phyloP scores from a whole-genome alignment of 352 stramenopile genomes.

The Pythium phragmiticola region DNA sequence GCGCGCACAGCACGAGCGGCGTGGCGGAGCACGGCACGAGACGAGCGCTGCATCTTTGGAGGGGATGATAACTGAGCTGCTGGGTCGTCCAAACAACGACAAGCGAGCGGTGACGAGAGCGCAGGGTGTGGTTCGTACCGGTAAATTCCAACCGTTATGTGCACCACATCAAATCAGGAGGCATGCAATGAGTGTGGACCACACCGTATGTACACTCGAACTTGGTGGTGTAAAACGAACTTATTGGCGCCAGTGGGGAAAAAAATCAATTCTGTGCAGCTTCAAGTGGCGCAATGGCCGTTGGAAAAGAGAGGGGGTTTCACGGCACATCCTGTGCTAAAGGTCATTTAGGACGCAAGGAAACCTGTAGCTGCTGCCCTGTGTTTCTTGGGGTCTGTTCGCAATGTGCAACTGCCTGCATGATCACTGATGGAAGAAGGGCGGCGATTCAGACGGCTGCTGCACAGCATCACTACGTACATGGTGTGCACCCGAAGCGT shows the following conservation, averaged over 20 bases:
- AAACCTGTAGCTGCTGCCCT: background rate
- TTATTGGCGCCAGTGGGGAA: no score
- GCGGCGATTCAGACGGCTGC: background rate
- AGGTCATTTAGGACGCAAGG: background rate
- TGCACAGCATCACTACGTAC: background rate
- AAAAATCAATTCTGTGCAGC: background rate
- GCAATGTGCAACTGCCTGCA: background rate
- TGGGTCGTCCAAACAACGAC: background rate
- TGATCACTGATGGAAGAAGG: background rate
- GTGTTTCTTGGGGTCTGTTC: background rate
- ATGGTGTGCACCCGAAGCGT: conserved; percentile 11
- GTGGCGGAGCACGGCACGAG: conserved; percentile 24
- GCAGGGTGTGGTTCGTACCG: background rate
- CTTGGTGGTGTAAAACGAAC: background rate
- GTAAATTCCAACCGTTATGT: background rate
- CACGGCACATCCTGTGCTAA: background rate
- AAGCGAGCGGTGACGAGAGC: conserved; percentile 1
- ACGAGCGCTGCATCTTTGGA: conserved; percentile 27
- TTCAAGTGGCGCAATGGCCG: background rate
- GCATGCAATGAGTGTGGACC: conserved; percentile 6
- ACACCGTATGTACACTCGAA: conserved; percentile 1
- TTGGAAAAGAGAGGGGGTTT: background rate
- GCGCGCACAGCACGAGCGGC: conserved; percentile 19
- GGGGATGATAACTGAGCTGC: background rate
- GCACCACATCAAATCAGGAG: background rate